Evolutionary conservation across 2,329 filamentous ascomycete genomes (phyloP), one percentile per base, ranked within the genome.

Genomic region (Cordyceps farinosa): DNA sequence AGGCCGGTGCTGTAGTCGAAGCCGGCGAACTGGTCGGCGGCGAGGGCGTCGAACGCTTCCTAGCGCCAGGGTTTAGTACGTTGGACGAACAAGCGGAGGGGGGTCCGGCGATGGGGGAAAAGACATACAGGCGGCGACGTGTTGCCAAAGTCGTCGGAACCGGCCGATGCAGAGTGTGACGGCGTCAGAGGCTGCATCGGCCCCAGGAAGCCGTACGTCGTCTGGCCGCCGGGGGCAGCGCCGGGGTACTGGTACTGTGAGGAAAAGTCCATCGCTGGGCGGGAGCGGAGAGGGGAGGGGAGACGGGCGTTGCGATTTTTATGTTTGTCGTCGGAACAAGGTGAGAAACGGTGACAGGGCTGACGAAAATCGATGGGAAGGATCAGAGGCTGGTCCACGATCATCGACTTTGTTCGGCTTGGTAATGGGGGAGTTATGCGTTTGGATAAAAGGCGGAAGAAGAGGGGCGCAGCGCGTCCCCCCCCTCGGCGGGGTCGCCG

Each of bases 111-210:
- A n/a, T n/a, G n/a, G n/a, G n/a, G n/a, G n/a, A n/a, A n/a, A n/a
- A n/a, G n/a, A n/a, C 62, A 64, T 76, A 86, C 83, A 72, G 82
- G 80, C 69, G 83, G 80, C 68, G 83, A 85, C 60, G 81, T 81
- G 64, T 76, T 80, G 70, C 75, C 79, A 74, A 82, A 85, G 61
- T 85, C 83, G 63, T 85, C 82, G 44, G 83, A 84, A 34, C 76
- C 75, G 51, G 80, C 79, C 62, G 83, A 83, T 69, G 82, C 82
- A 63, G 82, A 82, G 72, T 83, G 80, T 63, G 82, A 83, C 36
- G 83, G 83, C 66, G 83, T 84, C 70, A 84, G 70, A 54, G 82
- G 82, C 63, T 80, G 76, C 61, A 85, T 79, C 66, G 78, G 77
- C 71, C 30, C 30, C 50, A 85, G 78, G 71, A 84, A 85, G 69